A percentile compares a stretch with the other conserved stretches of the same genome.
phyloP scores from a whole-genome alignment of 805 yeast species.

The Saccharomycopsis sp. region DNA sequence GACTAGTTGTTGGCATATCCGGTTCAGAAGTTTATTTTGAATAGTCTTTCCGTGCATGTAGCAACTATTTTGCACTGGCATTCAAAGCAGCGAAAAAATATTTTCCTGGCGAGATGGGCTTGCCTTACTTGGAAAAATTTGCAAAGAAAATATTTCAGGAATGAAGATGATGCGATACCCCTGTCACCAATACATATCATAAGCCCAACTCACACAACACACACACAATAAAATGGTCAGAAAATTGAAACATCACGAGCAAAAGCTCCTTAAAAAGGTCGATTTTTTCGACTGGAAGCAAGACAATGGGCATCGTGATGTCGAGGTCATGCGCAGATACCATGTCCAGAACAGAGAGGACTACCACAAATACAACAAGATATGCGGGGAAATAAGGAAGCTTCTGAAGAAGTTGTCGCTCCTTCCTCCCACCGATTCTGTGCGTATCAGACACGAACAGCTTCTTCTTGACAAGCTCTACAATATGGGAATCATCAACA shows the following conservation, averaged over 20 bases:
- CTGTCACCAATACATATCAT: too few species aligned
- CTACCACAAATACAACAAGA: slow-evolving; percentile 85
- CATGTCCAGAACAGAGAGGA: slow-evolving; percentile 94
- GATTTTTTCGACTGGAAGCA: slow-evolving; percentile 98
- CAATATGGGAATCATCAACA: slow-evolving; percentile 79
- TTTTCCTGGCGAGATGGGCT: not conserved
- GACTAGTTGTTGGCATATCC: too few species aligned
- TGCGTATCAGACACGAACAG: slow-evolving; percentile 83
- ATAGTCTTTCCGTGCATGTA: too few species aligned
- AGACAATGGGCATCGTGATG: slow-evolving; percentile 89
- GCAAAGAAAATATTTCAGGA: too few species aligned
- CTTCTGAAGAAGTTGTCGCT: slow-evolving; percentile 80
- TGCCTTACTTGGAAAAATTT: too few species aligned
- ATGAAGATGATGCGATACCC: too few species aligned
- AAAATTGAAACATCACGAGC: slow-evolving; percentile 89
- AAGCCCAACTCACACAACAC: not conserved
- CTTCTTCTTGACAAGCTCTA: slow-evolving; percentile 79
- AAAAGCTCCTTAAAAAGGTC: slow-evolving; percentile 88
- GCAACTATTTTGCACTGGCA: too few species aligned
- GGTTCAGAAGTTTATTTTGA: too few species aligned
- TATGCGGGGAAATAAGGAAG: slow-evolving; percentile 88
- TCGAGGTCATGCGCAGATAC: slow-evolving; percentile 93
- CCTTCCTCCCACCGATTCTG: slow-evolving; percentile 81
- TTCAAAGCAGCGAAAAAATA: not conserved
- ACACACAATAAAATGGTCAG: slow-evolving; percentile 61